Conservation (phyloP, 345 rosid genomes). For the Dovyalis caffra region DNA sequence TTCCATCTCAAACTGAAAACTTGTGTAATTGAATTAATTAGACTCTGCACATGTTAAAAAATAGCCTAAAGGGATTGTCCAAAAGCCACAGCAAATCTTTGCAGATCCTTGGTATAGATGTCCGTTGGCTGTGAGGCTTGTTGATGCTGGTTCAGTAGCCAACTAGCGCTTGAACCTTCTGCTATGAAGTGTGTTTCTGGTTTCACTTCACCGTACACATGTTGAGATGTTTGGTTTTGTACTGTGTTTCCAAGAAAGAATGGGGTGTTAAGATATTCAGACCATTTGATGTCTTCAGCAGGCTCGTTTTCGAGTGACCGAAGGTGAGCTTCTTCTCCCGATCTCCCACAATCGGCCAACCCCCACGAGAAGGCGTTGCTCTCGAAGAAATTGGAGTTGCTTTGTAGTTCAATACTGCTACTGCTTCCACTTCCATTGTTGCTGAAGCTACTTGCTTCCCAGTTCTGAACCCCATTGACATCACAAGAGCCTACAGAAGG, state of each 20-base stretch:
- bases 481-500: slow-evolving; percentile 27
- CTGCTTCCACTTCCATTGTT: slow-evolving; percentile 32
- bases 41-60: slow-evolving; percentile 16
- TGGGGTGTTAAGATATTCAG: slow-evolving; percentile 48
- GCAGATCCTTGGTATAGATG: slow-evolving; percentile 33
- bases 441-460: slow-evolving; percentile 33
- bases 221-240: slow-evolving; percentile 33
- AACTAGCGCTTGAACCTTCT: slow-evolving; percentile 18
- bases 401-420: slow-evolving; percentile 42
- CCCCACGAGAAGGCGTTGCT: slow-evolving; percentile 41
- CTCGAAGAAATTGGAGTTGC: slow-evolving; percentile 37
- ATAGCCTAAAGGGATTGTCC: slow-evolving; percentile 35
- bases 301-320: slow-evolving; percentile 21
- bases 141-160: slow-evolving; percentile 28
- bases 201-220: slow-evolving; percentile 31
- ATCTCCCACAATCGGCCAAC: slow-evolving; percentile 27
- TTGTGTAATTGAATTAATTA: slow-evolving; percentile 11
- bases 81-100: slow-evolving; percentile 42
- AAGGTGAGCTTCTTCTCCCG: slow-evolving; percentile 21
- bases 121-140: slow-evolving; percentile 33
- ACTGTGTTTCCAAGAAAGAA: slow-evolving; percentile 31
- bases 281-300: slow-evolving; percentile 46
- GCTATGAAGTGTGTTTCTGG: slow-evolving; percentile 29
- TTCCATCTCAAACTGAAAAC: slow-evolving; percentile 14
- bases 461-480: slow-evolving; percentile 26